A percentile compares a stretch with the other conserved stretches of the same genome.
phyloP scores from a whole-genome alignment of 768 basidiomycete genomes.

The Suillus sp. region DNA sequence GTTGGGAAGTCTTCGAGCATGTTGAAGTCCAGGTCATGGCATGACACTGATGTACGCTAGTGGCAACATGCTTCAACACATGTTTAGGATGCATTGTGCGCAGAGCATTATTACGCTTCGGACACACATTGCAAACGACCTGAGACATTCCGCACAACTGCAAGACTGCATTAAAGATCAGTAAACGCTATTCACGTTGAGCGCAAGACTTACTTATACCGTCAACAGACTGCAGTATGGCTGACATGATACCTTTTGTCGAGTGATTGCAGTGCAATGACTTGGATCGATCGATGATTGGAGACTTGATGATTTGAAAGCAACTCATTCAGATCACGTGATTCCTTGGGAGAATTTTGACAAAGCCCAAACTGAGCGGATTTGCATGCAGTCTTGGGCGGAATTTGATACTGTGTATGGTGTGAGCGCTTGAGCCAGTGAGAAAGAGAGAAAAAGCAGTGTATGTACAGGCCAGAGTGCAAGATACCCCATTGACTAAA shows the following conservation, averaged over 20 bases:
- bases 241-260: not conserved
- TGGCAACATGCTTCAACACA: not conserved
- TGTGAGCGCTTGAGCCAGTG: no score
- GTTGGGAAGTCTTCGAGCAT: not conserved
- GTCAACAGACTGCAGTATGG: not conserved
- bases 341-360: not conserved
- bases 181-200: not conserved
- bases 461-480: no score
- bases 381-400: no score
- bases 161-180: conserved; percentile 3
- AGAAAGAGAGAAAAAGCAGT: no score
- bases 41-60: not conserved
- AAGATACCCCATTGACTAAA: no score
- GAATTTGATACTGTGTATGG: no score
- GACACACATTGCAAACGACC: conserved; percentile 2
- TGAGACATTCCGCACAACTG: not conserved
- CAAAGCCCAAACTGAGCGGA: no score
- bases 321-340: not conserved
- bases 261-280: not conserved
- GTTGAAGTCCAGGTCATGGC: not conserved
- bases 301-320: not conserved
- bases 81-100: not conserved
- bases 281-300: not conserved
- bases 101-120: not conserved
- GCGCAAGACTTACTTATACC: not conserved